These are phyloP conservation scores for Iberis pinnata DNA, from an alignment of 345 rosid genomes.

Conservation along the genomic window DNA sequence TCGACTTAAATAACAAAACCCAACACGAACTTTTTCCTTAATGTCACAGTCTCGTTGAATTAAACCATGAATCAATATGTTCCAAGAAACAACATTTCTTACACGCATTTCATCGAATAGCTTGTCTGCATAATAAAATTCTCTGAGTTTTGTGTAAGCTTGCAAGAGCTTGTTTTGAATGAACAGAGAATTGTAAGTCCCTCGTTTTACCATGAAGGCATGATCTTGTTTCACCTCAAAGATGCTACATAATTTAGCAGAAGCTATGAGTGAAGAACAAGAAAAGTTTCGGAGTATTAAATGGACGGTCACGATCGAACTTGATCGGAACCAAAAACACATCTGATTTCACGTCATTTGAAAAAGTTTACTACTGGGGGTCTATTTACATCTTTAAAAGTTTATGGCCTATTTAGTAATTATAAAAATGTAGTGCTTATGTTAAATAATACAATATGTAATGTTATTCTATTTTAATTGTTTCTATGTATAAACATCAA, in stretches of 20 bases:
- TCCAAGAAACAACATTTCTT: slow-evolving; percentile 60
- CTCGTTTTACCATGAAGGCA: slow-evolving; percentile 35
- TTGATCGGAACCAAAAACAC: slow-evolving; percentile 15
- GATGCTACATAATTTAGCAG: slow-evolving; percentile 21
- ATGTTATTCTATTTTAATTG: too few relatives aligned
- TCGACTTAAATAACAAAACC: slow-evolving; percentile 37
- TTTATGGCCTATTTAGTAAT: too few relatives aligned
- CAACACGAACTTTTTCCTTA: slow-evolving; percentile 10
- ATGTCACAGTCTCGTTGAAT: slow-evolving; percentile 13
- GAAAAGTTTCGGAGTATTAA: neutral
- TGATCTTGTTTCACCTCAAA: slow-evolving; percentile 40
- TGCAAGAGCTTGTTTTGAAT: slow-evolving; percentile 48
- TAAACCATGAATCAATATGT: slow-evolving; percentile 46
- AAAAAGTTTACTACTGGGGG: too few relatives aligned
- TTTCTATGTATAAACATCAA: too few relatives aligned
- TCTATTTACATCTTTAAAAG: too few relatives aligned
- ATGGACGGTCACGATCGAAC: slow-evolving; percentile 13
- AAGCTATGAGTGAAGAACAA: neutral
- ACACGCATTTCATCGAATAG: slow-evolving; percentile 62
- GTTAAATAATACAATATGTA: too few relatives aligned
- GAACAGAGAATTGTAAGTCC: slow-evolving; percentile 32
- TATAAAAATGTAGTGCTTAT: too few relatives aligned
- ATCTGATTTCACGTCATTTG: too few relatives aligned
- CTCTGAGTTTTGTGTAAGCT: slow-evolving; percentile 36
- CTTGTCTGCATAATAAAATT: slow-evolving; percentile 26